Base-by-base conservation (phyloP, 129 eudicot genomes). In the Tagetes patula region DNA sequence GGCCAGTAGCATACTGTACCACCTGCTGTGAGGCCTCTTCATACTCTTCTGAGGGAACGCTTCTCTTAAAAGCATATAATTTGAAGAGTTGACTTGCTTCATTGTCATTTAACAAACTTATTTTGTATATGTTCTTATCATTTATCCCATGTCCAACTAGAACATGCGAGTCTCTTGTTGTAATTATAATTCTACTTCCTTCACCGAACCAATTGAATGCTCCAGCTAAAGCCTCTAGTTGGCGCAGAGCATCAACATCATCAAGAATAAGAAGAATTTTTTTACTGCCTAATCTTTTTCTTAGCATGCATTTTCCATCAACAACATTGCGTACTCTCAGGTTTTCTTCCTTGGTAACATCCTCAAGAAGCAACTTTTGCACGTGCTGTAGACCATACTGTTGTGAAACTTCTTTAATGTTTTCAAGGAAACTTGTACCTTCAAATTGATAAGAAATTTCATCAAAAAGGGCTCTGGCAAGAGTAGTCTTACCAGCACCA, bases 401-500 rank as follows among this genome's bases (percentile, higher is more conserved):
- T 11, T 46, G 27, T 58, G 61, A 69, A 14, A 20, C 72, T 45
- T 58, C 75, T 43, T 54, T 54, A 54, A 56, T 47, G 20, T 69
- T 67, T 33, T 42, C 69, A 43, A 77, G 69, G 46, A 67, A 77
- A 63, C 81, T 49, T 20, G 8, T 45, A 34, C 81, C 70, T 27
- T 77, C 75, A 59, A 69, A 77, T 13, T 58, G 39, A 30, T 20
- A 10, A 55, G 38, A 46, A 2, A 77, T 55, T 38, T 77, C 46
- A 50, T 69, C 70, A 36, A 56, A 55, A 56, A 77, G 59, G 58
- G 59, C 42, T 31, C 72, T 68, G 20, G 72, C 43, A 31, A 68
- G 72, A 68, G 72, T 68, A 34, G 59, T 68, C 72, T 68, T 68
- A 68, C 72, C 72, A 68, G 72, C 72, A 68, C 72, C 72, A 68